These are phyloP conservation scores for Amoeboaphelidium protococcarum DNA, from an alignment of 371 early-diverging fungal genomes.

Conservation along the genomic window DNA sequence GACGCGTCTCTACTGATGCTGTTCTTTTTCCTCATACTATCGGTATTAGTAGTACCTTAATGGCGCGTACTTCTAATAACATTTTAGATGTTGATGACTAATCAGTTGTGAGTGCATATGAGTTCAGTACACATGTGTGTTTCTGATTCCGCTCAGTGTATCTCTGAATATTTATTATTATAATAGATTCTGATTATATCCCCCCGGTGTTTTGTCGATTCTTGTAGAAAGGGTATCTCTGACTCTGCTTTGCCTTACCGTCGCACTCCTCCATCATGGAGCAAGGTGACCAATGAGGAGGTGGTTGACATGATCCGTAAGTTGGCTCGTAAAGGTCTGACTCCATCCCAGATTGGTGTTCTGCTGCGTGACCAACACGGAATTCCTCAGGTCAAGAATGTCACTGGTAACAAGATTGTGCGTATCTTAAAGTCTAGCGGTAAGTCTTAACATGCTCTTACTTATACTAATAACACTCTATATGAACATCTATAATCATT, in stretches of 20 bases:
- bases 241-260: slow-evolving; percentile 96
- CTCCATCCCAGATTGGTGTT: slow-evolving; percentile 98
- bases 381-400: slow-evolving; percentile 80
- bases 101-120: no score
- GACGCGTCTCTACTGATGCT: no score
- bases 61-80: no score
- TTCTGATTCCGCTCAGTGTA: no score
- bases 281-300: slow-evolving; percentile 85
- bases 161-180: no score
- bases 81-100: no score
- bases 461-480: slow-evolving; percentile 1
- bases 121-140: no score
- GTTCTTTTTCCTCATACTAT: no score
- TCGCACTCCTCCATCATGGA: slow-evolving; percentile 90
- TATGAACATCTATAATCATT: not conserved
- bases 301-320: slow-evolving; percentile 94
- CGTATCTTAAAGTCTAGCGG: slow-evolving; percentile 71
- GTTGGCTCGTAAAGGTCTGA: slow-evolving; percentile 96
- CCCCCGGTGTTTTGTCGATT: no score
- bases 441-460: slow-evolving; percentile 2
- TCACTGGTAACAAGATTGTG: slow-evolving; percentile 90
- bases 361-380: slow-evolving; percentile 94
- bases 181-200: no score
- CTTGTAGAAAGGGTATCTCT: slow-evolving; percentile 81
- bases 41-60: no score